Evolutionary conservation across 768 basidiomycete genomes (phyloP).

Genomic region (Cytidiella melzeri): DNA sequence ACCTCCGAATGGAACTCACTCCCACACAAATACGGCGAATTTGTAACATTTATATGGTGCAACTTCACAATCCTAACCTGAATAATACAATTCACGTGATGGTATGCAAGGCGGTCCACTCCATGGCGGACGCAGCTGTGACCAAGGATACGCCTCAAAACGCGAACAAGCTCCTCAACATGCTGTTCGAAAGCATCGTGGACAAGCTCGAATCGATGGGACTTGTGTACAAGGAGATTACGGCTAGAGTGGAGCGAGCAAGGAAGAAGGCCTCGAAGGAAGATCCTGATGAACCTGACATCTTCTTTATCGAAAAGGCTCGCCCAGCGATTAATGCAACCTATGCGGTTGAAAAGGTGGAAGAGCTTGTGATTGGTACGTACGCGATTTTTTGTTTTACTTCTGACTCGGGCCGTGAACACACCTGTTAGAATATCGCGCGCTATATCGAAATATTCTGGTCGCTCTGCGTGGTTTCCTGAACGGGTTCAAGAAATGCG

Average conservation of each 20-base stretch:
- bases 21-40: constrained; percentile 70
- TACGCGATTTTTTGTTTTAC: constrained; percentile 3
- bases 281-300: constrained; percentile 34
- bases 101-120: constrained; percentile 89
- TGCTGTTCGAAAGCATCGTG: constrained; percentile 78
- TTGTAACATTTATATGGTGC: constrained; percentile 78
- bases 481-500: constrained; percentile 68
- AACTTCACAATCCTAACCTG: constrained; percentile 85
- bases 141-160: constrained; percentile 67
- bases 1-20: constrained; percentile 77
- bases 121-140: constrained; percentile 77
- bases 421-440: constrained; percentile 65
- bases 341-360: constrained; percentile 76
- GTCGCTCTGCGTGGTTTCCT: constrained; percentile 84
- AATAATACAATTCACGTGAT: constrained; percentile 79
- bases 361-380: constrained; percentile 75
- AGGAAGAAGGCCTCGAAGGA: constrained; percentile 37
- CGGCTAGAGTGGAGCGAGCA: constrained; percentile 41
- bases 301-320: constrained; percentile 72
- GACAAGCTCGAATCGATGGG: constrained; percentile 82
- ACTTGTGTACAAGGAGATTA: constrained; percentile 49
- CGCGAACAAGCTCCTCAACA: constrained; percentile 60
- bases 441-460: constrained; percentile 81
- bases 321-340: constrained; percentile 77
- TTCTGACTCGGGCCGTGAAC: constrained; percentile 10